phyloP scores from a whole-genome alignment of 495 filamentous ascomycete species.

The Hyaloscypha hepaticicola region DNA sequence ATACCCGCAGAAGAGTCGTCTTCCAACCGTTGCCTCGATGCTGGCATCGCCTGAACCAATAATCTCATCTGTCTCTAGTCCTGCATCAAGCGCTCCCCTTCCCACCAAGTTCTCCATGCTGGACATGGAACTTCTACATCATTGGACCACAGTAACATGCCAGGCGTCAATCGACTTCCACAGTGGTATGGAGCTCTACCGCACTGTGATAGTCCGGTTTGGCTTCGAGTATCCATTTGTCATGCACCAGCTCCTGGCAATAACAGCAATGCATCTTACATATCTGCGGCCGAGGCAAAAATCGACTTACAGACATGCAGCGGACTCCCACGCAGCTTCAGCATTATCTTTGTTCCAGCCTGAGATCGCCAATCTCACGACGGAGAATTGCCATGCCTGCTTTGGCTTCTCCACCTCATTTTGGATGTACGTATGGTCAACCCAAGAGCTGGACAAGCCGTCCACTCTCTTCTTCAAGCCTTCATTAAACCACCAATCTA shows the following conservation, averaged over 20 bases:
- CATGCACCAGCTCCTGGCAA: slow-evolving; percentile 50
- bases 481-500: background rate
- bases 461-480: slow-evolving; percentile 25
- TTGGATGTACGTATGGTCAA: slow-evolving; percentile 19
- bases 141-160: slow-evolving; percentile 46
- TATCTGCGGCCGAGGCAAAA: slow-evolving; percentile 36
- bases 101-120: slow-evolving; percentile 42
- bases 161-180: slow-evolving; percentile 44
- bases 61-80: slow-evolving; percentile 3
- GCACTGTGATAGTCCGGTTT: slow-evolving; percentile 47
- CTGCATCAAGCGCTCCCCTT: slow-evolving; percentile 5
- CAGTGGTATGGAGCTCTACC: slow-evolving; percentile 39
- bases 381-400: slow-evolving; percentile 25
- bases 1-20: slow-evolving; percentile 35
- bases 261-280: slow-evolving; percentile 51
- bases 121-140: slow-evolving; percentile 48
- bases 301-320: slow-evolving; percentile 24
- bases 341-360: slow-evolving; percentile 25
- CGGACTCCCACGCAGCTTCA: slow-evolving; percentile 16
- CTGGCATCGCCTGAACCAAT: slow-evolving; percentile 15
- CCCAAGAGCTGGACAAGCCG: slow-evolving; percentile 22
- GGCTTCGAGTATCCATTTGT: slow-evolving; percentile 17
- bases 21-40: slow-evolving; percentile 20
- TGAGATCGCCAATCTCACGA: slow-evolving; percentile 21
- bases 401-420: slow-evolving; percentile 21